Evolutionary conservation across 805 yeast genomes (phyloP).

Genomic region (Metschnikowia dekortorum): DNA sequence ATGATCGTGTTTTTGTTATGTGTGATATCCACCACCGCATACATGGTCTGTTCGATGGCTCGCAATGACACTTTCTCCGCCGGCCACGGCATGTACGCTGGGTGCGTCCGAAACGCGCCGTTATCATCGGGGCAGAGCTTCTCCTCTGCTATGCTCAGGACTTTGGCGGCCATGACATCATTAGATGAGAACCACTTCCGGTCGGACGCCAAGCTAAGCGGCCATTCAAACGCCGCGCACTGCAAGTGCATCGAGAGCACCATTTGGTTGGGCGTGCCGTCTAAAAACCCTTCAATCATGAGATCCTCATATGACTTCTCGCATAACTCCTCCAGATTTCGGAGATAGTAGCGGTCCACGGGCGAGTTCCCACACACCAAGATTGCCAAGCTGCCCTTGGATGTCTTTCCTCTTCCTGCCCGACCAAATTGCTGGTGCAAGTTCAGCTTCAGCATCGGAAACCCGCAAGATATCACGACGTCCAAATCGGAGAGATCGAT

Average conservation of each 20-base stretch:
- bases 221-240: slow-evolving; percentile 89
- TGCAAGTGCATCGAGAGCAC: slow-evolving; percentile 82
- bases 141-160: slow-evolving; percentile 31
- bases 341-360: slow-evolving; percentile 78
- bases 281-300: slow-evolving; percentile 35
- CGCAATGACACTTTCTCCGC: slow-evolving; percentile 69
- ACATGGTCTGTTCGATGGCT: slow-evolving; percentile 75
- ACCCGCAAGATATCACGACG: slow-evolving; percentile 88
- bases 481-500: slow-evolving; percentile 92
- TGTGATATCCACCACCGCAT: slow-evolving; percentile 88
- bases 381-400: slow-evolving; percentile 76
- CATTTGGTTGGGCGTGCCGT: slow-evolving; percentile 28
- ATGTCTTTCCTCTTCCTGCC: slow-evolving; percentile 77
- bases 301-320: slow-evolving; percentile 40
- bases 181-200: slow-evolving; percentile 49
- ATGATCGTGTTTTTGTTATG: slow-evolving; percentile 70
- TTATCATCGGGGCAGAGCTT: slow-evolving; percentile 32
- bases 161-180: slow-evolving; percentile 15
- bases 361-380: slow-evolving; percentile 82
- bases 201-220: slow-evolving; percentile 55
- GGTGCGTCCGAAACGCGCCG: slow-evolving; percentile 30
- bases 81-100: slow-evolving; percentile 76
- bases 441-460: slow-evolving; percentile 81
- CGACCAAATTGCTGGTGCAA: slow-evolving; percentile 96
- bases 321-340: slow-evolving; percentile 57